These are phyloP conservation scores for Phanerodontia chrysosporium DNA, from an alignment of 768 basidiomycete species.

Conservation along the genomic window DNA sequence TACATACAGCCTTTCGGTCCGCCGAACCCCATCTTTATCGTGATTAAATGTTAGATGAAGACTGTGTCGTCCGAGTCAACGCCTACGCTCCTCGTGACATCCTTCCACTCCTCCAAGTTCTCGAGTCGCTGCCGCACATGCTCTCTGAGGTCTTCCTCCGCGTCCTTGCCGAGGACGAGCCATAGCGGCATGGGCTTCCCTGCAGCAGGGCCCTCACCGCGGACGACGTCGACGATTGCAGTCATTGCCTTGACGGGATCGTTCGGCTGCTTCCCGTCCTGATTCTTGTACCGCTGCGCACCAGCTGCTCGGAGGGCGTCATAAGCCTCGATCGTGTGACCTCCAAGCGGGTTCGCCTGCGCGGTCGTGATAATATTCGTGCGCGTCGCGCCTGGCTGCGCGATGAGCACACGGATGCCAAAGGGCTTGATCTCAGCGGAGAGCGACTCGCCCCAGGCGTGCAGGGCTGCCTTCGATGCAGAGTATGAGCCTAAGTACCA, in stretches of 20 bases:
- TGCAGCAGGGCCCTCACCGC: conserved; percentile 30
- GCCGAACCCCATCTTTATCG: too few relatives aligned
- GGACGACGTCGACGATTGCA: conserved; percentile 23
- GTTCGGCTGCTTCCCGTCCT: conserved; percentile 28
- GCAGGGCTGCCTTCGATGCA: conserved; percentile 25
- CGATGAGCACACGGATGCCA: conserved; percentile 25
- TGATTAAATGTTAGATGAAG: conserved; percentile 4
- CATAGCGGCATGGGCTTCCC: conserved; percentile 41
- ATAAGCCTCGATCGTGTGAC: conserved; percentile 41
- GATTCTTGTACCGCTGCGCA: conserved; percentile 24
- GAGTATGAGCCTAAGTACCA: conserved; percentile 17
- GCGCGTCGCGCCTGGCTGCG: conserved; percentile 53
- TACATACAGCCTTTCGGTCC: too few relatives aligned
- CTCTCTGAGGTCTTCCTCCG: conserved; percentile 40
- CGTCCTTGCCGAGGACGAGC: conserved; percentile 45
- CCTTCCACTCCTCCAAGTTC: conserved; percentile 47
- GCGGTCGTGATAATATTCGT: conserved; percentile 45
- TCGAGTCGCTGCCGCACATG: conserved; percentile 39
- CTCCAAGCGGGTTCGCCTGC: conserved; percentile 29
- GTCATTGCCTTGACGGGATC: conserved; percentile 25
- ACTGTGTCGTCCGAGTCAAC: conserved; percentile 4
- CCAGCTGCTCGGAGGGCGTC: conserved; percentile 24
- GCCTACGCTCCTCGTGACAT: conserved; percentile 19
- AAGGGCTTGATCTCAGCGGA: conserved; percentile 9
- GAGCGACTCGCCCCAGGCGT: conserved; percentile 17